phyloP scores from a whole-genome alignment of 345 rosid species.

The Gossypium longicalyx region DNA sequence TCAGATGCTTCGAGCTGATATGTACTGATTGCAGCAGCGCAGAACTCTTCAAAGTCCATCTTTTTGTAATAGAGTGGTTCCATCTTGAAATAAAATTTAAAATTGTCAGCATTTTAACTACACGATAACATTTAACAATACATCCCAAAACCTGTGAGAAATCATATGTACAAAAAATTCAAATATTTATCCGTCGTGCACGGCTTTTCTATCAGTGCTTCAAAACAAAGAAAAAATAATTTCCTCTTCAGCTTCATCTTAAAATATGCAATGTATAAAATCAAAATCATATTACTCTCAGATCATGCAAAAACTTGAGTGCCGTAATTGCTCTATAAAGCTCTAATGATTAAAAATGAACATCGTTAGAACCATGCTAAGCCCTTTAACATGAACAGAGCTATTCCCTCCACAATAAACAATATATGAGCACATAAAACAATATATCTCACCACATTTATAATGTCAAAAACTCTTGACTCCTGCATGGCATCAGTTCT shows the following conservation, averaged over 20 bases:
- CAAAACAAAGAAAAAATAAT: neutral
- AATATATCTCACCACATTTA: constrained; percentile 49
- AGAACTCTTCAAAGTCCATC: constrained; percentile 84
- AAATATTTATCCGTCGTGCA: neutral
- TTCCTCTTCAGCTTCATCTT: neutral
- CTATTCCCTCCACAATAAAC: neutral
- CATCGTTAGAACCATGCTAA: neutral
- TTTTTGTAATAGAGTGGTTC: constrained; percentile 60
- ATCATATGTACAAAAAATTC: neutral
- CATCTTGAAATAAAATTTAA: constrained; percentile 45
- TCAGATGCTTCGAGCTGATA: constrained; percentile 86
- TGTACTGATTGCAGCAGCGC: constrained; percentile 79
- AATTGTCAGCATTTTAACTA: neutral
- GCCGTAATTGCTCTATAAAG: neutral
- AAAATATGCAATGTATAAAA: neutral
- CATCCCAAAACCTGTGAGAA: neutral
- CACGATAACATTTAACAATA: neutral
- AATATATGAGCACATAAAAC: neutral
- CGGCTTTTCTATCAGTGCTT: neutral
- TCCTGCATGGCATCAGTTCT: constrained; percentile 83
- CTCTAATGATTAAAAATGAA: neutral
- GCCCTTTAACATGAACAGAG: neutral
- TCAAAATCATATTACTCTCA: neutral
- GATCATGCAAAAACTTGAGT: neutral
- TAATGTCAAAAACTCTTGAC: constrained; percentile 67